Base-by-base conservation (phyloP, 176 grass and related monocot genomes). In the Musa beccarii region DNA sequence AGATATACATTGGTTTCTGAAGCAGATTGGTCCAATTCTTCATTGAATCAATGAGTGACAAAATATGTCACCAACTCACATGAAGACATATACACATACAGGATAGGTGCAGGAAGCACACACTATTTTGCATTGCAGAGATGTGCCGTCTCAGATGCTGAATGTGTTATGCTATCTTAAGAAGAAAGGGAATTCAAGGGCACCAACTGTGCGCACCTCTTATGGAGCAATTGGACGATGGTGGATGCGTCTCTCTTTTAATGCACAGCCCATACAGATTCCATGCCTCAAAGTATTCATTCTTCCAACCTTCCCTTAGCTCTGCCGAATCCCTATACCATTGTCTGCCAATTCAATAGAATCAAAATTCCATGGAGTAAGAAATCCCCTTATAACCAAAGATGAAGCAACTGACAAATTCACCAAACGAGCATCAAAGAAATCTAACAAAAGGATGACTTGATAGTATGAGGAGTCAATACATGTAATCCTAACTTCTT, bases 231-330 rank as follows among this genome's bases (percentile, higher is more conserved):
- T 81, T 83, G 61, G 87, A 78, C 0, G 87, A 90, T 16, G 73
- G 75, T 14, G 70, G 85, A 51, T 87, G 93, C 1, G 79, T 14
- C 43, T 81, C 77, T 0, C 24, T 63, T 59, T 81, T 85, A 67
- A 85, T 78, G 22, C 50, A 81, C 9, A 87, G 71, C 25, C 81
- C 90, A 19, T 83, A 88, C 49, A 81, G 75, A 71, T 76, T 88
- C 82, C 85, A 89, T 50, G 90, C 90, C 50, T 97, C 88, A 68
- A 89, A 25, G 54, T 93, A 97, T 77, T 97, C 90, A 66, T 70
- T 93, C 25, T 85, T 90, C 93, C 90, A 97, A 15, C 75, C 90
- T 10, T 90, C 87, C 71, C 90, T 84, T 5, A 97, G 70, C 67
- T 97, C 87, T 2, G 85, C 83, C 0, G 87, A 90, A 49, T 93